Percentiles rank a stretch among this genome's conserved stretches.
These are phyloP conservation scores for Magnusiomyces ingens DNA, from an alignment of 1,139 yeast genomes.

Conservation along the genomic window DNA sequence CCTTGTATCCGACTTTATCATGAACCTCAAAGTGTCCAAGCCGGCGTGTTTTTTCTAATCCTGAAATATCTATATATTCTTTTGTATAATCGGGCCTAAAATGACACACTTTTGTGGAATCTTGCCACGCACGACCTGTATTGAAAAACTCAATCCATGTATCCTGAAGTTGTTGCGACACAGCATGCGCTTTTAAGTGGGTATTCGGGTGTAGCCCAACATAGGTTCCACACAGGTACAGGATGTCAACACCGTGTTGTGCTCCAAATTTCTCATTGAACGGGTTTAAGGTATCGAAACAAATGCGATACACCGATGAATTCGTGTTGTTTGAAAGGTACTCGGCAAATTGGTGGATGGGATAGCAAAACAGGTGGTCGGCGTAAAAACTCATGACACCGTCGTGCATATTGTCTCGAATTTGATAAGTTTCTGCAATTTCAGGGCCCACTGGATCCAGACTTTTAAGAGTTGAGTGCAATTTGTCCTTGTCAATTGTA, in stretches of 20 bases:
- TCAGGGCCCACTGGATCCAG: background rate
- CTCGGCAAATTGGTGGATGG: constrained; percentile 7
- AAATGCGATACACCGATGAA: constrained; percentile 2
- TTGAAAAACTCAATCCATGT: constrained; percentile 7
- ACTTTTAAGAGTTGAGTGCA: background rate
- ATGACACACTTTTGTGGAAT: background rate
- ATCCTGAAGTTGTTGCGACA: constrained; percentile 9
- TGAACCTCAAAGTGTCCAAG: background rate
- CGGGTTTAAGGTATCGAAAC: constrained; percentile 14
- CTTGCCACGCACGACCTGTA: constrained; percentile 8
- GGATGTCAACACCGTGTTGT: constrained; percentile 15
- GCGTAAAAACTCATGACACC: constrained; percentile 11
- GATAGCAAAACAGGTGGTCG: constrained; percentile 12
- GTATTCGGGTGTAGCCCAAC: background rate
- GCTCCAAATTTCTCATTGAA: constrained; percentile 7
- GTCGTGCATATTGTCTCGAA: background rate
- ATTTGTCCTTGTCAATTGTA: background rate
- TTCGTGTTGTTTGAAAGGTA: background rate
- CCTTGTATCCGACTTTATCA: constrained; percentile 3
- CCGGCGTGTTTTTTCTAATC: constrained; percentile 1
- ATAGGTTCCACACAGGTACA: constrained; percentile 13
- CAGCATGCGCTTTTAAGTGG: background rate
- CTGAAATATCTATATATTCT: background rate
- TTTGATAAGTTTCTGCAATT: constrained; percentile 1
- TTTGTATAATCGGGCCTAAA: background rate